These are phyloP conservation scores for Allium cepa DNA, from an alignment of 106 monocot species.

Conservation along the genomic window DNA sequence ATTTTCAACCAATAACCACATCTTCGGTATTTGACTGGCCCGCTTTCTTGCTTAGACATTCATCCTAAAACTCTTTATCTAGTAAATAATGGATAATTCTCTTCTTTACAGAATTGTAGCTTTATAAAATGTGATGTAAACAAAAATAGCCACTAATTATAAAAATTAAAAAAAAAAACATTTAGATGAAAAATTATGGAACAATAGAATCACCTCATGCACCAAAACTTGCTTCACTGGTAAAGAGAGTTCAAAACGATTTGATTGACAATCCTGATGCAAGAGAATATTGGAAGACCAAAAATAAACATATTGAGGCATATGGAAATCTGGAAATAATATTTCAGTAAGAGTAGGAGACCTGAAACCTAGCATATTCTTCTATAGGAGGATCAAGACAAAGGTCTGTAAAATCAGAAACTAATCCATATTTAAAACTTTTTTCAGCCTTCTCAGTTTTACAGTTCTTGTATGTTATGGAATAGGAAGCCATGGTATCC, in stretches of 20 bases:
- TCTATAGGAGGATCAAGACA: constrained; percentile 67
- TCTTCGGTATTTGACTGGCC: no score
- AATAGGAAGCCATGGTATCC: constrained; percentile 87
- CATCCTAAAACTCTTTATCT: no score
- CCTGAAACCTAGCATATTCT: constrained; percentile 75
- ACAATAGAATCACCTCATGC: constrained; percentile 58
- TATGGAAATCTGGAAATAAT: neutral
- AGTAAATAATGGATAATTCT: no score
- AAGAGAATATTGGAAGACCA: neutral
- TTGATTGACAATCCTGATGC: constrained; percentile 58
- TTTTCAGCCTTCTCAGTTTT: constrained; percentile 35
- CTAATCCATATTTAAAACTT: constrained; percentile 21
- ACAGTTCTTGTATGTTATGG: constrained; percentile 65
- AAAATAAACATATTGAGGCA: no score
- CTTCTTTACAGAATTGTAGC: no score
- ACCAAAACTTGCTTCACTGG: constrained; percentile 75
- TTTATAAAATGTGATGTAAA: no score
- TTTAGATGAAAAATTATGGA: no score
- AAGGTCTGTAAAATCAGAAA: constrained; percentile 37
- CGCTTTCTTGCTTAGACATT: no score
- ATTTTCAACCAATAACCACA: no score
- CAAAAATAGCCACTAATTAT: no score
- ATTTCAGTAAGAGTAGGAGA: constrained; percentile 14
- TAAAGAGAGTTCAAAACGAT: constrained; percentile 41
- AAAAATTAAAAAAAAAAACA: no score